Evolutionary conservation across 2,329 filamentous ascomycete species (phyloP).

Genomic region (Scedosporium minutisporum): DNA sequence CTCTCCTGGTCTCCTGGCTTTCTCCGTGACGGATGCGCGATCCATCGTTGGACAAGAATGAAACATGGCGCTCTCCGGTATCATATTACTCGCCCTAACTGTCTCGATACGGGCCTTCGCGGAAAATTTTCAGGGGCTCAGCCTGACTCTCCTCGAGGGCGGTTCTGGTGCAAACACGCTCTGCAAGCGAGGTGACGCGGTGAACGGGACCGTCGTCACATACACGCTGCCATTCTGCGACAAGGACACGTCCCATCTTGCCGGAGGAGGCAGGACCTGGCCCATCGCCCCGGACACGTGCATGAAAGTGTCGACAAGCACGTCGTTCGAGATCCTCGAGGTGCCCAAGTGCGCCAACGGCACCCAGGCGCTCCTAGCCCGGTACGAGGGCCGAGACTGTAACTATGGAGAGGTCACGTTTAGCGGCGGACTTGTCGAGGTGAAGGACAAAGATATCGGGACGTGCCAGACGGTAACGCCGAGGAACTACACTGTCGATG

Average conservation of each 20-base stretch:
- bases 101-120: not conserved
- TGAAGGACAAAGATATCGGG: slow-evolving; percentile 8
- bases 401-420: slow-evolving; percentile 10
- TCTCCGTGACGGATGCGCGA: too few species aligned
- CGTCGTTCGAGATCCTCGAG: slow-evolving; percentile 9
- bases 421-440: slow-evolving; percentile 8
- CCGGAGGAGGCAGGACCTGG: slow-evolving; percentile 3
- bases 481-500: slow-evolving; percentile 7
- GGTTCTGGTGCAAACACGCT: not conserved
- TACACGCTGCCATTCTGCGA: slow-evolving; percentile 9
- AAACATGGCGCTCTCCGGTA: not conserved
- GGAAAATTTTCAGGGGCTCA: not conserved
- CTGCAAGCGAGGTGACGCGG: not conserved
- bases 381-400: slow-evolving; percentile 10
- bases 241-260: not conserved
- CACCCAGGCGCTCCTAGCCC: slow-evolving; percentile 11
- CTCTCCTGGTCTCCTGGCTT: too few species aligned
- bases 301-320: slow-evolving; percentile 8
- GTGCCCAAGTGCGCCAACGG: slow-evolving; percentile 10
- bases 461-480: slow-evolving; percentile 6
- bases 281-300: slow-evolving; percentile 10
- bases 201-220: slow-evolving; percentile 9
- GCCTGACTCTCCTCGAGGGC: not conserved
- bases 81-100: not conserved
- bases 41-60: too few species aligned